These are phyloP conservation scores for Fomitopsis serialis DNA, from an alignment of 768 basidiomycete genomes.

Conservation along the genomic window DNA sequence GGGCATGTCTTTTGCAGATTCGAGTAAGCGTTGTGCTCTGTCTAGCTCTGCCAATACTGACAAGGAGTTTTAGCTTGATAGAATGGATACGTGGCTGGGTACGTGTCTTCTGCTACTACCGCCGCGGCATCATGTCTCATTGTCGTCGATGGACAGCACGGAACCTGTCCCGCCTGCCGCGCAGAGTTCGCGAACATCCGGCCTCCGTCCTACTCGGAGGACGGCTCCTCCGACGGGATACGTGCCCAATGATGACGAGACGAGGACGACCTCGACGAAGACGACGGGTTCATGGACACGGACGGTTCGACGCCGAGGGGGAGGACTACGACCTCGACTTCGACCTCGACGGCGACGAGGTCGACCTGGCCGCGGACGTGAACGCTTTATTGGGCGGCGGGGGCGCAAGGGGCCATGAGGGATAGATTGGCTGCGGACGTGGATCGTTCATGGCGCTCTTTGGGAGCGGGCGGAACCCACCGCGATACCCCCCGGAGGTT, in stretches of 20 bases:
- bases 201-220: conserved; percentile 47
- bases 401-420: background rate
- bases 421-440: background rate
- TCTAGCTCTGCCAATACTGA: background rate
- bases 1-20: conserved; percentile 64
- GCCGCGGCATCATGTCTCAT: background rate
- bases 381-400: too few relatives aligned
- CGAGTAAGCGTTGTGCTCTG: conserved; percentile 39
- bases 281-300: conserved; percentile 37
- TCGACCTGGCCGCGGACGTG: conserved; percentile 17
- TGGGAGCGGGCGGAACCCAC: background rate
- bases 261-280: conserved; percentile 35
- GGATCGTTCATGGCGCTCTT: background rate
- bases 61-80: conserved; percentile 36
- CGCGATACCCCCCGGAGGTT: background rate
- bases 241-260: conserved; percentile 50
- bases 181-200: conserved; percentile 50
- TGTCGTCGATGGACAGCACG: conserved; percentile 39
- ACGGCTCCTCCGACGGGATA: conserved; percentile 69
- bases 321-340: conserved; percentile 32
- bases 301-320: conserved; percentile 32
- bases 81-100: conserved; percentile 63
- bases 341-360: conserved; percentile 36
- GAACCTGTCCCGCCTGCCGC: conserved; percentile 67
- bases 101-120: conserved; percentile 15